phyloP scores from a whole-genome alignment of 169 alveolate species.

The Prorocentrum cordatum region DNA sequence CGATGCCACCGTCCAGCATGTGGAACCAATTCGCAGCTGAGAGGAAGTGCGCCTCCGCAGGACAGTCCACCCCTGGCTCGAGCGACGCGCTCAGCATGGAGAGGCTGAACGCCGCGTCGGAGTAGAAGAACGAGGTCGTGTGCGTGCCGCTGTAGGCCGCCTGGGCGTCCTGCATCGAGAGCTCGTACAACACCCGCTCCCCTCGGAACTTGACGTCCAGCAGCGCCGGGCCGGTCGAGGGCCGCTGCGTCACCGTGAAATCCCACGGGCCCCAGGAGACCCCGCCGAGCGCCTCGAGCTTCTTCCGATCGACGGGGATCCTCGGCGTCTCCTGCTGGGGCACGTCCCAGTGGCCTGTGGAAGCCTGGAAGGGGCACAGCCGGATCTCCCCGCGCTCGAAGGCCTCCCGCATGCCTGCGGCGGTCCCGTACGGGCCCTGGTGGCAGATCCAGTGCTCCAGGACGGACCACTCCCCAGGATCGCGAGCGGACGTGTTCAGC shows the following conservation, averaged over 20 bases:
- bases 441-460: background rate
- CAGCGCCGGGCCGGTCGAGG: slow-evolving; percentile 20
- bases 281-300: background rate
- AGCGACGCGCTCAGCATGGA: slow-evolving; percentile 44
- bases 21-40: slow-evolving; percentile 37
- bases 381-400: background rate
- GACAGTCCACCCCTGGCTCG: slow-evolving; percentile 56
- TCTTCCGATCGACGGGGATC: background rate
- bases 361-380: background rate
- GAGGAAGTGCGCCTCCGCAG: slow-evolving; percentile 7
- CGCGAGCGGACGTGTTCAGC: background rate
- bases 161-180: slow-evolving; percentile 20
- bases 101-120: slow-evolving; percentile 33
- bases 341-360: background rate
- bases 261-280: slow-evolving; percentile 34
- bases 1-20: too few species aligned
- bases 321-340: slow-evolving; percentile 6
- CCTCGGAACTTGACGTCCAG: slow-evolving; percentile 30
- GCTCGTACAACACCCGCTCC: slow-evolving; percentile 2
- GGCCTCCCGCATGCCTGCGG: background rate
- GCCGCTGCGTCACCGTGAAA: slow-evolving; percentile 30
- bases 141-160: slow-evolving; percentile 8
- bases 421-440: background rate
- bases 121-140: slow-evolving; percentile 17
- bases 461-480: background rate